A percentile compares a stretch with the other conserved stretches of the same genome.
Conservation (phyloP, 306 rosid genomes). For the Echinosophora koreensis region DNA sequence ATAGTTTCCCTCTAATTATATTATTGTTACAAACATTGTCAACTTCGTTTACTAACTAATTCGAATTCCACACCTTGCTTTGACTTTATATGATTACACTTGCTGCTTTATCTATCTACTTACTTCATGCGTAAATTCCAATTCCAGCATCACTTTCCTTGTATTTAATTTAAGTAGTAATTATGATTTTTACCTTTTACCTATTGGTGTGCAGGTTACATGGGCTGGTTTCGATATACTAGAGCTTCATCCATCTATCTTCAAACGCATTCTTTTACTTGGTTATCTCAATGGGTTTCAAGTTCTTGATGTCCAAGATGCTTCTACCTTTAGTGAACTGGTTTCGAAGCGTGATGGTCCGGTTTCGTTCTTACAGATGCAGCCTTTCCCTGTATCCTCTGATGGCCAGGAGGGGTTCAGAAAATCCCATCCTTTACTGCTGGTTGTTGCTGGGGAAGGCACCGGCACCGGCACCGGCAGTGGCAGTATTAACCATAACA, state of each 20-base stretch:
- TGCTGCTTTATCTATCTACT: neutral
- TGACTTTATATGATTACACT: conserved; percentile 9
- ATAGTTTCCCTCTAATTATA: neutral
- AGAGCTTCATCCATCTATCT: conserved; percentile 64
- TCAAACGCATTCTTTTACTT: conserved; percentile 71
- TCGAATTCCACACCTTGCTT: neutral
- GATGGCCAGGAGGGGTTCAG: conserved; percentile 67
- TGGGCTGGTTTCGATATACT: conserved; percentile 94
- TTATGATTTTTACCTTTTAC: conserved; percentile 19
- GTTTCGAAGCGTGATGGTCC: conserved; percentile 88
- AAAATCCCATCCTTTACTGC: conserved; percentile 71
- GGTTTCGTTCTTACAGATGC: conserved; percentile 89
- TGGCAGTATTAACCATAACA: conserved; percentile 49
- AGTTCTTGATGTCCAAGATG: conserved; percentile 87
- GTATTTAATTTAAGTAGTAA: neutral
- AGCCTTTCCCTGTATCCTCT: conserved; percentile 67
- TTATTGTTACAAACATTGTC: neutral
- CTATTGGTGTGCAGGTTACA: conserved; percentile 67
- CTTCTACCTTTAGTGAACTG: conserved; percentile 74
- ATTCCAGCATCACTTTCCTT: neutral
- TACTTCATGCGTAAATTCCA: too few relatives aligned
- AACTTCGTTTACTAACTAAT: too few relatives aligned
- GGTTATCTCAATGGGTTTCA: conserved; percentile 94
- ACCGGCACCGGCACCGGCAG: conserved; percentile 22
- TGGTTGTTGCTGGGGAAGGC: conserved; percentile 85